Percentiles rank a stretch among this genome's conserved stretches.
Evolutionary conservation across 2,329 filamentous ascomycete species (phyloP).

Genomic region (Emmonsiellopsis sp.): DNA sequence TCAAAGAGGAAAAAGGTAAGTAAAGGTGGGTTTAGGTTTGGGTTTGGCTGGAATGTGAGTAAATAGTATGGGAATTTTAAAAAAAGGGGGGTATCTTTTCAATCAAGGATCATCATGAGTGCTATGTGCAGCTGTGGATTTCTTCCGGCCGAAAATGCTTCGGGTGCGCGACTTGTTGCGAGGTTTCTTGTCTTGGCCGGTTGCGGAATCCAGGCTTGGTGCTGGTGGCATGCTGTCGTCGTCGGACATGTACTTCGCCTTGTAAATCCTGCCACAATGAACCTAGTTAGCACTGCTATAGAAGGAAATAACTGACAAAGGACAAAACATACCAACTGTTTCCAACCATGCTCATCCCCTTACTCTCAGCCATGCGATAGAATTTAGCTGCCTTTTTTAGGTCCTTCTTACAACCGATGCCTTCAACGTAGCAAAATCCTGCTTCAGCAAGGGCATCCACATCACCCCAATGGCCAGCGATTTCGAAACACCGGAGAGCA

Average conservation of each 20-base stretch:
- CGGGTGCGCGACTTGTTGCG: constrained; percentile 70
- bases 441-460: constrained; percentile 88
- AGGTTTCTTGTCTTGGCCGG: constrained; percentile 45
- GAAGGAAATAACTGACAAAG: not conserved
- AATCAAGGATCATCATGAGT: constrained; percentile 14
- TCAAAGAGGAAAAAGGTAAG: no score
- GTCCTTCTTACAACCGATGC: constrained; percentile 90
- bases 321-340: constrained; percentile 76
- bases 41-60: not conserved
- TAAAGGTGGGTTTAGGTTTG: no score
- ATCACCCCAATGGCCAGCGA: constrained; percentile 92
- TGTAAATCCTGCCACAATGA: constrained; percentile 70
- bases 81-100: not conserved
- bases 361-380: constrained; percentile 81
- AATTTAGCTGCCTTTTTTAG: constrained; percentile 87
- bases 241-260: constrained; percentile 77
- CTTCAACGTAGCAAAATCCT: constrained; percentile 92
- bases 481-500: constrained; percentile 88
- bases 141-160: constrained; percentile 61
- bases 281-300: not conserved
- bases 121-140: constrained; percentile 21
- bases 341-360: constrained; percentile 94
- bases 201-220: constrained; percentile 6
- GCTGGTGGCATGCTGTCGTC: constrained; percentile 29
- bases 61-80: not conserved